Conservation (phyloP, 73 alveolate species). For the Blepharisma stoltei region DNA sequence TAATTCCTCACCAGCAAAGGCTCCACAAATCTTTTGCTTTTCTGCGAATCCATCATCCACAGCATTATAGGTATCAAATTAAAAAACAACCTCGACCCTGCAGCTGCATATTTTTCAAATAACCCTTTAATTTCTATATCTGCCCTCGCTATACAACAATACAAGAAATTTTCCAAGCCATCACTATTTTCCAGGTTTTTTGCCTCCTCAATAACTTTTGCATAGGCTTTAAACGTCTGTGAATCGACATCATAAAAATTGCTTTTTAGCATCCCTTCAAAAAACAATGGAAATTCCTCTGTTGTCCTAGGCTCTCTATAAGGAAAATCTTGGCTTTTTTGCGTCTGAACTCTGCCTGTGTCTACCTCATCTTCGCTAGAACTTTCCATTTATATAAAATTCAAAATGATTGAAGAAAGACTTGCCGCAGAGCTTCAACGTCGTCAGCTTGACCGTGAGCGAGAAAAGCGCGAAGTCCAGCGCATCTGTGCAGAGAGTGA, state of each 20-base stretch:
- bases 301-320: no score
- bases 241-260: no score
- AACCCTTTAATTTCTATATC: background rate
- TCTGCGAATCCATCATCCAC: slow-evolving; percentile 6
- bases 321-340: no score
- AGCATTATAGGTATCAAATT: background rate
- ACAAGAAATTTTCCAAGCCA: background rate
- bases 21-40: slow-evolving; percentile 27
- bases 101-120: background rate
- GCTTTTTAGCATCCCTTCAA: no score
- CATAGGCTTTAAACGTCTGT: no score
- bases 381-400: background rate
- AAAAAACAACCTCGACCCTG: background rate
- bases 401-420: slow-evolving; percentile 51
- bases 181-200: background rate
- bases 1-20: background rate
- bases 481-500: slow-evolving; percentile 58
- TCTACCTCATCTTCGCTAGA: no score
- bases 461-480: slow-evolving; percentile 44
- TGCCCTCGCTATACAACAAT: background rate
- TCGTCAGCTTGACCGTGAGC: slow-evolving; percentile 49
- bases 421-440: slow-evolving; percentile 63
- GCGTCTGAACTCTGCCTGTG: no score
- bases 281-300: no score
- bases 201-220: background rate